Evolutionary conservation across 352 stramenopile species (phyloP), one percentile per base, ranked within the genome.

Genomic region (Phytopythium litorale): DNA sequence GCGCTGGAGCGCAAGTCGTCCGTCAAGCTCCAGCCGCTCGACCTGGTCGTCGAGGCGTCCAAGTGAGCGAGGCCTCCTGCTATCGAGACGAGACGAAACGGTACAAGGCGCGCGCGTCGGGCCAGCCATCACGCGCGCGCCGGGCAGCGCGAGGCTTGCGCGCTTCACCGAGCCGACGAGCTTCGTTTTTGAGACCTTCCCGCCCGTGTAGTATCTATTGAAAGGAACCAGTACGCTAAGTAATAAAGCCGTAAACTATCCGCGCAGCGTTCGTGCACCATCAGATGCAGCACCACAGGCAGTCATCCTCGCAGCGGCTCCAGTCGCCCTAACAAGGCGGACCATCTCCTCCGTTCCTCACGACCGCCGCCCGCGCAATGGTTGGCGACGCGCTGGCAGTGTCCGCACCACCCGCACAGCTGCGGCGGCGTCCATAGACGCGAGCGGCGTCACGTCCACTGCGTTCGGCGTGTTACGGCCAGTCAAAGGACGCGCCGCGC

Each of bases 1-100:
- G 78, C 81, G 7, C 79, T 81, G 56, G 83, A 94, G 65, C 81
- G 85, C 57, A 67, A 84, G 37, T 63, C 81, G 7, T 73, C 75
- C 0, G 21, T 85, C 56, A 71, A 77, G 58, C 37, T 63, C 19
- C 57, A 60, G 28, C 62, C 56, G 28, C 52, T 77, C 18, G 73
- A 81, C 50, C 70, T 67, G 49, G 60, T 78, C 21, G 67, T 76
- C n/a, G 61, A 71, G 42, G 64, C 72, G 49, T 72, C 72, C 54
- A 28, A 40, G 52, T 43, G 33, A 45, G 13, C 25, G 25, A 28
- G 25, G 25, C 25, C 25, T 28, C 25, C 25, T 28, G 25, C 25
- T 28, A 28, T 28, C 25, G 25, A 28, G 25, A 28, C 25, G 25
- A 28, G 25, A 28, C 25, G 25, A 53, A 7, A 6, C 48, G 21